phyloP scores from a whole-genome alignment of 345 rosid genomes.

The Geranium brycei region DNA sequence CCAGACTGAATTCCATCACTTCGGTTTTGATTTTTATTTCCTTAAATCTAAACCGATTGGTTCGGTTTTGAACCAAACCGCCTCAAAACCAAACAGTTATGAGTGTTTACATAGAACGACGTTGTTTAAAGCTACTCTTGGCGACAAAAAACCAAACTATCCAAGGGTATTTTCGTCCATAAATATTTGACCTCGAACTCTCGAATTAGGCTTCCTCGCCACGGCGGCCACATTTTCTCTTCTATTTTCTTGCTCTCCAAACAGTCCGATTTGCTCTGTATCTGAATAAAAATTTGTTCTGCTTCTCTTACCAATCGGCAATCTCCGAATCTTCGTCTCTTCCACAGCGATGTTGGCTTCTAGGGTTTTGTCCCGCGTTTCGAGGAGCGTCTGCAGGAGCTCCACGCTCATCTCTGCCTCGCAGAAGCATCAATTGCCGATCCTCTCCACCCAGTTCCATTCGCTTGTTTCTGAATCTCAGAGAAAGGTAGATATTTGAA shows the following conservation, averaged over 20 bases:
- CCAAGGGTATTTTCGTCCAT: background rate
- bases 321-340: background rate
- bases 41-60: no score
- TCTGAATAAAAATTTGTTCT: background rate
- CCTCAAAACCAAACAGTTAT: no score
- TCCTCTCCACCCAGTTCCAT: conserved; percentile 24
- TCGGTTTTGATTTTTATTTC: no score
- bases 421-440: conserved; percentile 21
- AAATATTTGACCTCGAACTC: no score
- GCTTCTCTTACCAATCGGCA: background rate
- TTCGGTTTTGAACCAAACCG: no score
- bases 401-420: conserved; percentile 27
- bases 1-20: no score
- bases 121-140: no score
- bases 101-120: no score
- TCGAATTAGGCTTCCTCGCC: background rate
- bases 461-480: conserved; percentile 23
- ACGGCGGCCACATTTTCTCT: background rate
- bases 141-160: background rate
- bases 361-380: conserved; percentile 40
- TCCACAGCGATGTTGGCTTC: conserved; percentile 29
- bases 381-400: conserved; percentile 35
- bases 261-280: background rate
- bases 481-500: conserved; percentile 17
- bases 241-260: background rate